Base-by-base conservation (phyloP, 2,329 filamentous ascomycete genomes). In the Monosporascus sp. region DNA sequence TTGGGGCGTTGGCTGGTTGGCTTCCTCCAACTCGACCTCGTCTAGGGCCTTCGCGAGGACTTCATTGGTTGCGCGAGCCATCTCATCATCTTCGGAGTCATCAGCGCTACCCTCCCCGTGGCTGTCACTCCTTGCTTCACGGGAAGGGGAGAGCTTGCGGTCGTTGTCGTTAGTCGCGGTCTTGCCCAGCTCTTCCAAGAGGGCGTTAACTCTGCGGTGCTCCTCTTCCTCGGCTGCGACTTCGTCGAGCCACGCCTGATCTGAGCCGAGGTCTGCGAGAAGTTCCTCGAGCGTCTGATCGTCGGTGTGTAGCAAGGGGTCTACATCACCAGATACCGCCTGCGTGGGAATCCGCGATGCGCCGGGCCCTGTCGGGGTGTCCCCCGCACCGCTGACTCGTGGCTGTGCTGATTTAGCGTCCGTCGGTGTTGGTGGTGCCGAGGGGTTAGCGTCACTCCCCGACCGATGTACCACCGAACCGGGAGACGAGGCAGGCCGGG, bases 271-370 rank as follows among this genome's bases (percentile, higher is more conserved):
- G 27, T 75, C 72, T 2, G 69, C 72, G 2, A 84, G 69, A 9
- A 83, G 69, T 54, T 81, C 78, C 52, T 82, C 74, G 0, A 82
- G 67, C 1, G 74, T 78, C 47, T 74, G 68, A n/a, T 82, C 78
- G 57, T 81, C 78, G 2, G 75, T 77, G 37, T 72, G 67, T 27
- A 77, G 69, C 19, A 78, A 61, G 2, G 69, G 63, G 40, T 74
- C 73, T 0, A 73, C 69, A 43, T 70, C 66, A 0, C 68, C 65
- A 1, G 49, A 50, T 27, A 3, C 45, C 22, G 52, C 40, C 8
- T 51, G 49, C 20, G 41, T 26, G 14, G 54, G 45, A 11, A 48
- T 48, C 41, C 56, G 37, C 35, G 58, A 8, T 38, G 40, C 43
- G 37, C 19, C 51, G 31, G 31, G 31, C 11, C 4, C 31, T 35